These are phyloP conservation scores for Heliamphora pulchella DNA, from an alignment of 179 eudicot genomes.

Conservation along the genomic window DNA sequence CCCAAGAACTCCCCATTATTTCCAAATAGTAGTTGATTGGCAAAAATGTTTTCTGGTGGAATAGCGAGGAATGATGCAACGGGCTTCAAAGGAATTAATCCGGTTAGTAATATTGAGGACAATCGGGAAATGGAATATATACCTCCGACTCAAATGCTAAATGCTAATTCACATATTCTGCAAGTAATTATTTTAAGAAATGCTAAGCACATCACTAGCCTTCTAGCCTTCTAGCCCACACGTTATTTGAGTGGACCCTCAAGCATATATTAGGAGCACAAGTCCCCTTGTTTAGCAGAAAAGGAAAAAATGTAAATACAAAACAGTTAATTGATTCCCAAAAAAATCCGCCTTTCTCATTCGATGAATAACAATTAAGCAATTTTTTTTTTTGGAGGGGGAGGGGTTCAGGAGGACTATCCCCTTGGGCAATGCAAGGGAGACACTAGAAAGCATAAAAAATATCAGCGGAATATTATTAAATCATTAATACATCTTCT, in stretches of 20 bases:
- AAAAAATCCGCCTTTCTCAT: too few relatives aligned
- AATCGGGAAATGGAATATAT: slow-evolving; percentile 2
- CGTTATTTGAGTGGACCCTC: not conserved
- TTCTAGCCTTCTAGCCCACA: not conserved
- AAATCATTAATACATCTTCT: not conserved
- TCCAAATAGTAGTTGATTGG: slow-evolving; percentile 71
- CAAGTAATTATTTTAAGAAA: not conserved
- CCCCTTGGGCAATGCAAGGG: slow-evolving; percentile 6
- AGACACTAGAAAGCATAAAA: not conserved
- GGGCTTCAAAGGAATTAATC: slow-evolving; percentile 47
- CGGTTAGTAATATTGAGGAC: slow-evolving; percentile 12
- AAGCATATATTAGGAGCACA: not conserved
- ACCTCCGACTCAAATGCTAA: slow-evolving; percentile 8
- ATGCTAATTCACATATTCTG: not conserved
- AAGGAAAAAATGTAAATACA: not conserved
- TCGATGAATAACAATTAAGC: not conserved
- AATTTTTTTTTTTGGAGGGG: not conserved
- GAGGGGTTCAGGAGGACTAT: not conserved
- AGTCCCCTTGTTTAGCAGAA: not conserved
- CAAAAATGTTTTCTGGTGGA: slow-evolving; percentile 68
- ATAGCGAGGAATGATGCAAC: slow-evolving; percentile 82
- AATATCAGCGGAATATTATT: not conserved
- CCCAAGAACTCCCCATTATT: slow-evolving; percentile 67
- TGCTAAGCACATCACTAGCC: not conserved
- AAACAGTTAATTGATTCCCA: slow-evolving; percentile 6